Percentiles rank a stretch among this genome's conserved stretches.
These are phyloP conservation scores for Aspergillus floridensis DNA, from an alignment of 2,329 filamentous ascomycete genomes.

Conservation along the genomic window DNA sequence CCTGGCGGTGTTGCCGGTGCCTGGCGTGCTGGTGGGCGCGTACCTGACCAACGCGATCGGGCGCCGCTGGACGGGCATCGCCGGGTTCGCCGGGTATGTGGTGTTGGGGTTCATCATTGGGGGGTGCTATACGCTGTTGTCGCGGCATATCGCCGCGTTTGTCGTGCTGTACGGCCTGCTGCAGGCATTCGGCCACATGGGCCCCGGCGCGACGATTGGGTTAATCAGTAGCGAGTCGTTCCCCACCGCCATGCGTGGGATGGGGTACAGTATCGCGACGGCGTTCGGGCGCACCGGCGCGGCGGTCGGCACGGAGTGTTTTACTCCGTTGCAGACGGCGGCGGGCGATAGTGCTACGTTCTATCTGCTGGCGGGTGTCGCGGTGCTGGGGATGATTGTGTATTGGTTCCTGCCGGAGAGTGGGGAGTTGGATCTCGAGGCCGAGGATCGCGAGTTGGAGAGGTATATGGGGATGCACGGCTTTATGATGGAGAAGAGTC, in stretches of 20 bases:
- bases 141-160: constrained; percentile 30
- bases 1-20: constrained; percentile 33
- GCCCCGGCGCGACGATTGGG: constrained; percentile 35
- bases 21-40: constrained; percentile 33
- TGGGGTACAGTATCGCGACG: constrained; percentile 33
- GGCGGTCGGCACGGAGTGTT: constrained; percentile 35
- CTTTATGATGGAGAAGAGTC: constrained; percentile 12
- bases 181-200: constrained; percentile 35
- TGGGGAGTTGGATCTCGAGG: constrained; percentile 25
- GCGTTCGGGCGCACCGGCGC: constrained; percentile 37
- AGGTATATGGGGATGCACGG: constrained; percentile 24
- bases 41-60: constrained; percentile 35
- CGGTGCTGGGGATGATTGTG: constrained; percentile 27
- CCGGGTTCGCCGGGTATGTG: constrained; percentile 30
- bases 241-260: constrained; percentile 33
- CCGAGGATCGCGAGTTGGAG: constrained; percentile 28
- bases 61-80: constrained; percentile 29
- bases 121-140: constrained; percentile 26
- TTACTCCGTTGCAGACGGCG: constrained; percentile 30
- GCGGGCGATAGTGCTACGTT: constrained; percentile 34
- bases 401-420: constrained; percentile 35
- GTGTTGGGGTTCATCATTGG: constrained; percentile 34
- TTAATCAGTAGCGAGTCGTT: constrained; percentile 34
- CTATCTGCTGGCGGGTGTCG: constrained; percentile 31
- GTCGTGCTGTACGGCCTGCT: constrained; percentile 36